Conservation (phyloP, 192 early-diverging fungal genomes). For the Mortierella claussenii region DNA sequence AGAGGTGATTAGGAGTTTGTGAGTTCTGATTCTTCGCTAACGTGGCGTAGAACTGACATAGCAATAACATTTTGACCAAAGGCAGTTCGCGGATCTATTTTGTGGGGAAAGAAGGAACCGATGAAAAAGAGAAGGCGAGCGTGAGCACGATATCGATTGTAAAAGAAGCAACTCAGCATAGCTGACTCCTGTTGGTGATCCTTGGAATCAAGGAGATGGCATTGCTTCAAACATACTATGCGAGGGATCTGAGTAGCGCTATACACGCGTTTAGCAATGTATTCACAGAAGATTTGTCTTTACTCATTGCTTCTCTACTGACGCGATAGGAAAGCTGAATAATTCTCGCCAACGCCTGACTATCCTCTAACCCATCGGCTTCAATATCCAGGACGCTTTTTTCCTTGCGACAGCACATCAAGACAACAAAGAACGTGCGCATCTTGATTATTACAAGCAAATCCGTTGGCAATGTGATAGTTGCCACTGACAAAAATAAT, state of each 20-base stretch:
- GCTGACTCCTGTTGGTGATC: too few relatives aligned
- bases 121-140: not conserved
- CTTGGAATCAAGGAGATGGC: not conserved
- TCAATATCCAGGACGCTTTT: not conserved
- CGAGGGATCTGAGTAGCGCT: constrained; percentile 1
- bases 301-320: not conserved
- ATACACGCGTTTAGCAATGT: constrained; percentile 24
- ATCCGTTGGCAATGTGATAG: too few relatives aligned
- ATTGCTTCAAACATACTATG: too few relatives aligned
- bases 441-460: too few relatives aligned
- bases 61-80: too few relatives aligned
- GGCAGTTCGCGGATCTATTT: constrained; percentile 15
- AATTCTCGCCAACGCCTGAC: too few relatives aligned
- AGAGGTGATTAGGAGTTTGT: not conserved
- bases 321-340: not conserved
- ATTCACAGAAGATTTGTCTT: not conserved
- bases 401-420: not conserved
- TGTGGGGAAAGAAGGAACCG: constrained; percentile 1
- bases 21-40: too few relatives aligned
- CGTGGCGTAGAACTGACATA: too few relatives aligned
- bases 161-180: too few relatives aligned
- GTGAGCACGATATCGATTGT: not conserved
- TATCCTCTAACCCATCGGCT: too few relatives aligned
- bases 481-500: too few relatives aligned
- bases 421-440: too few relatives aligned